These are phyloP conservation scores for Calonectria pauciramosa DNA, from an alignment of 2,329 filamentous ascomycete genomes.

Conservation along the genomic window DNA sequence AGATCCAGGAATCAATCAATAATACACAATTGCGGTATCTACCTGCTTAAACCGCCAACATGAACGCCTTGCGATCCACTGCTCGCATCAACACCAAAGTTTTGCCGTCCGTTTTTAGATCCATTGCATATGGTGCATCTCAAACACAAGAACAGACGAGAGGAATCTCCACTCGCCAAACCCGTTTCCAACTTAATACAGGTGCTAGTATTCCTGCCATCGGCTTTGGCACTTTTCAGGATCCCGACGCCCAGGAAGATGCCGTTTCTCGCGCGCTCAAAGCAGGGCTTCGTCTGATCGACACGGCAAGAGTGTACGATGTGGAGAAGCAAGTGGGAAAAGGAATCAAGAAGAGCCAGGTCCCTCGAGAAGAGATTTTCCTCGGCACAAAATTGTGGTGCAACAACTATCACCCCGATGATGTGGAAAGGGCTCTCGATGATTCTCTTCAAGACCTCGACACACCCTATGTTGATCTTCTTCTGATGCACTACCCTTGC, in stretches of 20 bases:
- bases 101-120: background rate
- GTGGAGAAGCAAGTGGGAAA: constrained; percentile 39
- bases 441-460: constrained; percentile 46
- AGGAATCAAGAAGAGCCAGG: constrained; percentile 53
- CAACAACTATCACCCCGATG: constrained; percentile 46
- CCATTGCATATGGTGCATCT: background rate
- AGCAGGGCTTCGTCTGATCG: constrained; percentile 53
- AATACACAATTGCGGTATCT: too few relatives aligned
- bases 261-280: constrained; percentile 44
- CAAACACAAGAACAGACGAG: background rate
- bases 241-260: constrained; percentile 46
- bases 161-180: constrained; percentile 13
- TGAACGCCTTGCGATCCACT: background rate
- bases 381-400: constrained; percentile 58
- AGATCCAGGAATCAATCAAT: background rate
- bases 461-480: constrained; percentile 47
- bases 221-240: constrained; percentile 49
- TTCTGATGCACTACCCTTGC: constrained; percentile 44
- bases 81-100: background rate
- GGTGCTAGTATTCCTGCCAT: constrained; percentile 40
- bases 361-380: constrained; percentile 61
- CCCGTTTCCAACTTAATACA: constrained; percentile 30
- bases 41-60: background rate
- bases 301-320: constrained; percentile 43
- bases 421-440: constrained; percentile 44